A percentile compares a stretch with the other conserved stretches of the same genome.
phyloP scores from a whole-genome alignment of 2,329 filamentous ascomycete genomes.

The Colletotrichum melonis region DNA sequence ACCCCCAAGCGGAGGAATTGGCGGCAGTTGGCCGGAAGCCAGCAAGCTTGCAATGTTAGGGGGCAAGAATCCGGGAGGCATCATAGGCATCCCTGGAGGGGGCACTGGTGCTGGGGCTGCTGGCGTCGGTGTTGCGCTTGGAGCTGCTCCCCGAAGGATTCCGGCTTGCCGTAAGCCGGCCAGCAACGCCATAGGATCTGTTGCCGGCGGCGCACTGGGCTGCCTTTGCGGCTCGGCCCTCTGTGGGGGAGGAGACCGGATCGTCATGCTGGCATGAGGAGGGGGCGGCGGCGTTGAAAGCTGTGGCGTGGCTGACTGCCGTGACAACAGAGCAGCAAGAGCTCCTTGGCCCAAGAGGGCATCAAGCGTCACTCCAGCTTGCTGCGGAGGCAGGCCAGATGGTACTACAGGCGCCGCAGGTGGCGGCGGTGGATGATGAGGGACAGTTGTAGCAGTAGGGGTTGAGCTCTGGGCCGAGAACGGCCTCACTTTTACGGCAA shows the following conservation, averaged over 20 bases:
- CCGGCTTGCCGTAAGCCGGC: slow-evolving; percentile 77
- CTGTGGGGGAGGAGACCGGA: slow-evolving; percentile 62
- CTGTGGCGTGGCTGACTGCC: slow-evolving; percentile 63
- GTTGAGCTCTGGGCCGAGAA: slow-evolving; percentile 53
- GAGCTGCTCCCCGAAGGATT: slow-evolving; percentile 62
- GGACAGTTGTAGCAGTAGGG: slow-evolving; percentile 53
- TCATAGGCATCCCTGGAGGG: slow-evolving; percentile 43
- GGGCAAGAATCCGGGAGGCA: slow-evolving; percentile 44
- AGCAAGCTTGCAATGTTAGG: slow-evolving; percentile 51
- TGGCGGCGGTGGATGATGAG: slow-evolving; percentile 47
- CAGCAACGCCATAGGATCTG: slow-evolving; percentile 70
- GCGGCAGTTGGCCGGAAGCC: slow-evolving; percentile 40
- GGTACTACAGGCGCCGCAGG: slow-evolving; percentile 47
- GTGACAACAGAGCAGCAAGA: slow-evolving; percentile 68
- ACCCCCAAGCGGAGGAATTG: slow-evolving; percentile 43
- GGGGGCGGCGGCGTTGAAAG: slow-evolving; percentile 55
- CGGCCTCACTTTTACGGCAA: slow-evolving; percentile 73
- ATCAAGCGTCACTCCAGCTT: slow-evolving; percentile 61
- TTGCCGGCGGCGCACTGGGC: slow-evolving; percentile 47
- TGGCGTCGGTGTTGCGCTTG: slow-evolving; percentile 49
- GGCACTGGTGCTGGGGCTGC: slow-evolving; percentile 41
- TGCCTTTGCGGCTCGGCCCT: slow-evolving; percentile 53
- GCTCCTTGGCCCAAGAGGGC: slow-evolving; percentile 69
- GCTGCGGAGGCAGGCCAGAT: slow-evolving; percentile 39
- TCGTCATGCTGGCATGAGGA: slow-evolving; percentile 49